Base-by-base conservation (phyloP, 352 stramenopile species). In the Blastocystis sp. region DNA sequence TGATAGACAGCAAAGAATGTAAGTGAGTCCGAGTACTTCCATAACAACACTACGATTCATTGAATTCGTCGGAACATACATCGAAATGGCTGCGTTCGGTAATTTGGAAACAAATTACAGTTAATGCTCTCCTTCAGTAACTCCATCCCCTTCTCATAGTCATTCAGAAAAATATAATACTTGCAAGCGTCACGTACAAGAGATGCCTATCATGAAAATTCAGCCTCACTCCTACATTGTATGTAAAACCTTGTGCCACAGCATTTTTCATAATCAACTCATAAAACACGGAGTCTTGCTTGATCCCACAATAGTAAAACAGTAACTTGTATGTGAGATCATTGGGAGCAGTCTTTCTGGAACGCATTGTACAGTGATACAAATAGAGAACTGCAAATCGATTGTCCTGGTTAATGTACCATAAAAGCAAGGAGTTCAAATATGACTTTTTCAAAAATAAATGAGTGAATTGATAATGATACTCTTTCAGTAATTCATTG, bases 1-100 rank as follows among this genome's bases (percentile, higher is more conserved):
- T 56, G 48, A 53, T 84, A 84, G 51, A 84, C 30, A 19, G 73
- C 73, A 56, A 84, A 84, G 73, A 84, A 84, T 17, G 73, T 84
- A 4, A 37, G n/a, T 22, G 53, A 54, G 5, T 84, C 73, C 44
- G 48, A 84, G 51, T 84, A 84, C 73, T 84, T 84, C 73, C 73
- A 84, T 37, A 84, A 57, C 48, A 84, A 57, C 73, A 84, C 33
- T 62, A 62, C 56, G 13, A 33, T 33, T 33, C 56, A 62, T 33
- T 9, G 3, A 17, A 62, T 15, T 62, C 56, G 3, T n/a, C 13
- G 6, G 6, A 2, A 33, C 13, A n/a, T 62, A 62, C 56, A 33
- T 35, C 73, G 73, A 37, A 84, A 84, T 19, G 73, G 73, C 33
- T 84, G 73, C 33, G 73, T 84, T 69, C 44, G 17, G 73, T 51